Evolutionary conservation across 345 rosid species (phyloP).

Genomic region (Gossypium mustelinum): DNA sequence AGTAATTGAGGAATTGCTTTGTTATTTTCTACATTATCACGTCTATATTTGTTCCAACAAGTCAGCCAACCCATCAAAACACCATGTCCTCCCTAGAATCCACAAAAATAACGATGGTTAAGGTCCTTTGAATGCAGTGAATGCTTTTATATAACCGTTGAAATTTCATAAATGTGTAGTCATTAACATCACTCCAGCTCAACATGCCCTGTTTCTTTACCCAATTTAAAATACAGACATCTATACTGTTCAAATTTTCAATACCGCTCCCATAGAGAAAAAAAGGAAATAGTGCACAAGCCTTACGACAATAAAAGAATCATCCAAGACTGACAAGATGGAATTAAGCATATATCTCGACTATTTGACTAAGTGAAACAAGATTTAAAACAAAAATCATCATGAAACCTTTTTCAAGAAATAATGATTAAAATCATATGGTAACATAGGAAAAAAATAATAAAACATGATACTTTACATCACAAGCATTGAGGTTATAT

Average conservation of each 20-base stretch:
- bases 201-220: neutral
- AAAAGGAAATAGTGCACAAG: neutral
- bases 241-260: neutral
- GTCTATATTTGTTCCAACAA: neutral
- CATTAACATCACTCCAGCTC: neutral
- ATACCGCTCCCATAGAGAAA: neutral
- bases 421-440: neutral
- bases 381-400: neutral
- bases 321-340: neutral
- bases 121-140: neutral
- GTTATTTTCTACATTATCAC: neutral
- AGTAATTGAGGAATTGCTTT: neutral
- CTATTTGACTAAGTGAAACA: neutral
- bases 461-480: neutral
- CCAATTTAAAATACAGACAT: neutral
- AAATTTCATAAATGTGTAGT: neutral
- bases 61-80: neutral
- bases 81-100: neutral
- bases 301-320: neutral
- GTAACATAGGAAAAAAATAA: neutral
- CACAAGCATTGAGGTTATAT: neutral
- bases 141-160: neutral
- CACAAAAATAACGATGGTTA: neutral
- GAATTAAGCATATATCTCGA: neutral
- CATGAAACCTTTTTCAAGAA: neutral